phyloP scores from a whole-genome alignment of 1,139 yeast genomes.

The Debaryomyces robertsiae region DNA sequence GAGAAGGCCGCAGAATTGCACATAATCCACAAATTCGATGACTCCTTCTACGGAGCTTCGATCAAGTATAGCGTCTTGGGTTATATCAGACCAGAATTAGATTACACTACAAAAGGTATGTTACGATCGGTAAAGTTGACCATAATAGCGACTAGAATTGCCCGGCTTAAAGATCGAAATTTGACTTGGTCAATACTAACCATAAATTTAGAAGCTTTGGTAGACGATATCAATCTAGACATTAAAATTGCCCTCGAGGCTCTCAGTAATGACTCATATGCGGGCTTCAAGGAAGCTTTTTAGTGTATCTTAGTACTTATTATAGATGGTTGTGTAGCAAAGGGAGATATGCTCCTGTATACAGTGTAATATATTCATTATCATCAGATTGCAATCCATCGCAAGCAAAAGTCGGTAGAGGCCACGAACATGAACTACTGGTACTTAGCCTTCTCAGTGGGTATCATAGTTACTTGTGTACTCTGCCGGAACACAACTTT shows the following conservation, averaged over 20 bases:
- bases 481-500: not conserved
- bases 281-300: constrained; percentile 13
- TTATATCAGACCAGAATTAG: constrained; percentile 85
- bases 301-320: constrained; percentile 1
- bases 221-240: constrained; percentile 81
- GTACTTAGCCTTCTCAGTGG: constrained; percentile 2
- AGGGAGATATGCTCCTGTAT: constrained; percentile 3
- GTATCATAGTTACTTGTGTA: constrained; percentile 1
- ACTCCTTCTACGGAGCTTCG: constrained; percentile 80
- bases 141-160: not conserved
- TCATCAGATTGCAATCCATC: not conserved
- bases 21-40: constrained; percentile 69
- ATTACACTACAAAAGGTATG: constrained; percentile 69
- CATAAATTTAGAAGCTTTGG: constrained; percentile 62
- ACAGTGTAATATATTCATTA: not conserved
- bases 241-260: constrained; percentile 64
- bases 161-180: constrained; percentile 67
- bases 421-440: not conserved
- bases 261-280: constrained; percentile 32
- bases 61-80: constrained; percentile 76
- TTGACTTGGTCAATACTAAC: constrained; percentile 17
- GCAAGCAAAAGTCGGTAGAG: too few species aligned
- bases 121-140: constrained; percentile 5
- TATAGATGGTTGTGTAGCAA: constrained; percentile 1
- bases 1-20: constrained; percentile 86